Base-by-base conservation (phyloP, 257 asterid genomes). In the Gentiana straminea region DNA sequence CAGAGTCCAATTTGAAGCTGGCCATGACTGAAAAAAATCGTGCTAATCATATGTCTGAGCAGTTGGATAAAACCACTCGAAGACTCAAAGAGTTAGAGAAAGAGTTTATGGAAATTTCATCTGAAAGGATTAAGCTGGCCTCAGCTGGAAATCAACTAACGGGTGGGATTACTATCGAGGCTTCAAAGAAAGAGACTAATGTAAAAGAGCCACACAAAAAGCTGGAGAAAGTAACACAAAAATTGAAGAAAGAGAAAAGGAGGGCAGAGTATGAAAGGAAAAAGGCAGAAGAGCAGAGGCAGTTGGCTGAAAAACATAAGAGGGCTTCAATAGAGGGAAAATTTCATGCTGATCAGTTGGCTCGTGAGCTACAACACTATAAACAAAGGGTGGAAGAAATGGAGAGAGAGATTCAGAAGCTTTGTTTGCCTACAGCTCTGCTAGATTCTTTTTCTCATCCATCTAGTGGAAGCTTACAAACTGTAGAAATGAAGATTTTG, bases 211-310 rank as follows among this genome's bases (percentile, higher is more conserved):
- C 65, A 57, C 67, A 68, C 51, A 80, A 61, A 66, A 65, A 70
- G 73, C 75, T 73, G 24, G 60, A 55, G 66, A 79, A 79, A 66
- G 62, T 75, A 73, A 81, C 81, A 51, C 67, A 65, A 36, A 58
- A 55, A 53, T 43, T 74, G 65, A 38, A 41, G 39, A 68, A 47
- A 63, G 89, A 75, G 77, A 75, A 70, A 62, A 77, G 61, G 58
- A 71, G 62, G 48, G 79, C 72, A 35, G 80, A 78, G 63, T 77
- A 77, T 61, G 82, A 73, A 72, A 73, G 61, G 69, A 75, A 73
- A 79, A 79, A 77, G 69, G 84, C 81, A 59, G 74, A 73, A 62
- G 75, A 84, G 69, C 88, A 77, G 69, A 73, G 38, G 67, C 72
- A 75, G 66, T 64, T 60, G 76, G 83, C 82, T 35, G 76, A 74